phyloP scores from a whole-genome alignment of 805 yeast species.

The Teunomyces barrocoloradensis region DNA sequence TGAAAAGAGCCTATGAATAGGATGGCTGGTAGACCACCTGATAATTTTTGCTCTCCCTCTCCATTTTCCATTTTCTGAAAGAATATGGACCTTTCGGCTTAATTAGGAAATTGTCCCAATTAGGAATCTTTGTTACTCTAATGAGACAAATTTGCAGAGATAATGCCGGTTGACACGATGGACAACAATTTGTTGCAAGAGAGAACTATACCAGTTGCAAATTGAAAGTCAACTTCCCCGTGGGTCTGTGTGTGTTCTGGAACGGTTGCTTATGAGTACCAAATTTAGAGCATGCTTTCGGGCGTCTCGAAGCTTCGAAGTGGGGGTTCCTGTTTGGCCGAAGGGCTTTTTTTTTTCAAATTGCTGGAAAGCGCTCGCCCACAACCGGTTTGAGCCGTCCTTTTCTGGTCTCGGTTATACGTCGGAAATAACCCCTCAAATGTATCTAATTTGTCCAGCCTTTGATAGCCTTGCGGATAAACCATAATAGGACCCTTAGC shows the following conservation, averaged over 20 bases:
- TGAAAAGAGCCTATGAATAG: no score
- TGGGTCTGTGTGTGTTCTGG: no score
- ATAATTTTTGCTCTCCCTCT: background rate
- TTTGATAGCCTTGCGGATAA: no score
- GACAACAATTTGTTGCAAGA: background rate
- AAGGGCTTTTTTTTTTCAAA: background rate
- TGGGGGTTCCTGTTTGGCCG: background rate
- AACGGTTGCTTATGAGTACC: no score
- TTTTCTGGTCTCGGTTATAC: background rate
- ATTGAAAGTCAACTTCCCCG: no score
- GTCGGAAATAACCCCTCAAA: background rate
- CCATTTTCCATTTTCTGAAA: background rate
- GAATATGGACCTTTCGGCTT: background rate
- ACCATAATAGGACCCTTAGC: no score
- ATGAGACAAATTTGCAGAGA: background rate
- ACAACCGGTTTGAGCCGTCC: conserved; percentile 1
- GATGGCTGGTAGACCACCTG: background rate
- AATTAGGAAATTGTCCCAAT: background rate
- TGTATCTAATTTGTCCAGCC: background rate
- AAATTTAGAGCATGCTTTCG: background rate
- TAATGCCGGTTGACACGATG: background rate
- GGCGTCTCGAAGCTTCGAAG: no score
- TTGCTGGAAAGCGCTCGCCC: background rate
- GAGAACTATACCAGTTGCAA: background rate
- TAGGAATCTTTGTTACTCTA: background rate